Evolutionary conservation across 2,329 filamentous ascomycete species (phyloP).

Genomic region (Colletotrichum cuscutae): DNA sequence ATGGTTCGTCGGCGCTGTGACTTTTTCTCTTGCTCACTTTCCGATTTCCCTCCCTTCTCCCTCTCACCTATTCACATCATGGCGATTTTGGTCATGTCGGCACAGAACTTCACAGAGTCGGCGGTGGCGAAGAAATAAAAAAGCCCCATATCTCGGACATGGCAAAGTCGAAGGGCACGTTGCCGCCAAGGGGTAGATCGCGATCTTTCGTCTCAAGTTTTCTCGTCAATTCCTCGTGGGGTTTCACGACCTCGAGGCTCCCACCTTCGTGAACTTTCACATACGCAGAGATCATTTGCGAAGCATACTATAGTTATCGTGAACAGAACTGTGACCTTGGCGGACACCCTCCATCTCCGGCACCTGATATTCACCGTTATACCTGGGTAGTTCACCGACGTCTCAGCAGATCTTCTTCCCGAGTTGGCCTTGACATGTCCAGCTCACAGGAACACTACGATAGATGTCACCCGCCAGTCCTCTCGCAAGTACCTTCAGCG

Average conservation of each 20-base stretch:
- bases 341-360: background rate
- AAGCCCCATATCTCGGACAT: conserved; percentile 1
- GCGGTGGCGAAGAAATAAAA: background rate
- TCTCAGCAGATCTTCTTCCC: background rate
- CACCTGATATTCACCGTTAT: background rate
- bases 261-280: background rate
- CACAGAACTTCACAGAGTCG: background rate
- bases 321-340: background rate
- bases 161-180: conserved; percentile 16
- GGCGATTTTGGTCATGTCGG: background rate
- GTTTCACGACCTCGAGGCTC: background rate
- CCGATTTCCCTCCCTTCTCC: background rate
- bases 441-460: background rate
- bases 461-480: background rate
- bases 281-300: background rate
- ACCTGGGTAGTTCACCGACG: background rate
- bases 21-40: background rate
- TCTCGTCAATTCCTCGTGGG: background rate
- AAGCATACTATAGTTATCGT: background rate
- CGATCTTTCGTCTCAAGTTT: background rate
- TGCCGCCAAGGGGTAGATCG: background rate
- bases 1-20: background rate
- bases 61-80: background rate
- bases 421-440: background rate
- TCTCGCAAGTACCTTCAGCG: background rate